These are phyloP conservation scores for Metschnikowia gelsemii DNA, from an alignment of 805 yeast genomes.

Conservation along the genomic window DNA sequence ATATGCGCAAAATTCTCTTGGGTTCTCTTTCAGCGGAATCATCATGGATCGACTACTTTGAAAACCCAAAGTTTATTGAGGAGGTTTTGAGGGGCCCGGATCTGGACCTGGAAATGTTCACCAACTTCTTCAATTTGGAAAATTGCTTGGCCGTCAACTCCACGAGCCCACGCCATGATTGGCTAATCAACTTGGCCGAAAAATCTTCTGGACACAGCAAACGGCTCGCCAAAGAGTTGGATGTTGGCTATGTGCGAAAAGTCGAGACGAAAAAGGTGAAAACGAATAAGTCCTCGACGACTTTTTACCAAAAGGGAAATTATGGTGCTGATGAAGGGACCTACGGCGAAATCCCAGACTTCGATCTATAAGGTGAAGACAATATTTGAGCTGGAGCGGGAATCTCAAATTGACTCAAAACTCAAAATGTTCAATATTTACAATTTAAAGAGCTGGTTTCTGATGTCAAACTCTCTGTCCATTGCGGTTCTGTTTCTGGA, in stretches of 20 bases:
- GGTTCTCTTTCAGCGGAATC: slow-evolving; percentile 11
- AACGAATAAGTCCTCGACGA: background rate
- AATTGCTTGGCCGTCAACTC: slow-evolving; percentile 28
- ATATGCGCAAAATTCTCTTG: slow-evolving; percentile 11
- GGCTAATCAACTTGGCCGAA: slow-evolving; percentile 21
- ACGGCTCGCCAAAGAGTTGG: slow-evolving; percentile 26
- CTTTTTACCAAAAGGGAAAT: slow-evolving; percentile 19
- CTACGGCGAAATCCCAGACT: slow-evolving; percentile 27
- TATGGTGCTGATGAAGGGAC: slow-evolving; percentile 28
- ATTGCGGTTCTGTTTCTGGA: slow-evolving; percentile 43
- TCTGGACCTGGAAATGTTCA: slow-evolving; percentile 9
- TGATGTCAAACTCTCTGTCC: slow-evolving; percentile 42
- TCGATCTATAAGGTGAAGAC: slow-evolving; percentile 18
- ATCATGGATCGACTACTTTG: slow-evolving; percentile 13
- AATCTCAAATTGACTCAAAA: too few species aligned
- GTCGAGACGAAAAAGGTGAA: slow-evolving; percentile 21
- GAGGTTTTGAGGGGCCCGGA: slow-evolving; percentile 21
- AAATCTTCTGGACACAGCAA: slow-evolving; percentile 17
- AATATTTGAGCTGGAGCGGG: background rate
- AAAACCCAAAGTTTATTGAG: slow-evolving; percentile 15
- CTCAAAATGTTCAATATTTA: slow-evolving; percentile 8
- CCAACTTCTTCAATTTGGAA: slow-evolving; percentile 34
- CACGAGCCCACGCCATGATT: slow-evolving; percentile 10
- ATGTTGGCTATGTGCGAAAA: slow-evolving; percentile 24
- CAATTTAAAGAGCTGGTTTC: slow-evolving; percentile 39